Base-by-base conservation (phyloP, 2,329 filamentous ascomycete genomes). In the Zalaria obscura region DNA sequence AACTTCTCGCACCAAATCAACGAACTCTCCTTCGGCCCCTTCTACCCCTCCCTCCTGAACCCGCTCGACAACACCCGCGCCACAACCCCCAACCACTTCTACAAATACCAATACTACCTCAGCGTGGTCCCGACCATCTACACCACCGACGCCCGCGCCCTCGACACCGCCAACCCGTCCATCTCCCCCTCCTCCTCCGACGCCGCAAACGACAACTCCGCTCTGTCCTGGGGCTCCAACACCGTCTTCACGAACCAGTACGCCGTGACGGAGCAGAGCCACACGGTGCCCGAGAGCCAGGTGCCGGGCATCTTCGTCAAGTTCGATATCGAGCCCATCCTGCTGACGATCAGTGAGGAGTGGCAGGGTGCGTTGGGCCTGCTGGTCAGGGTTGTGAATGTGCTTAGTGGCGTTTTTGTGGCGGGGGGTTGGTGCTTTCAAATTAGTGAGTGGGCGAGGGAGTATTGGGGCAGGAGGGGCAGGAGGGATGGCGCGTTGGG, bases 1-100 rank as follows among this genome's bases (percentile, higher is more conserved):
- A 96, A 98, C 72, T 98, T 98, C 72, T 89, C 86, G 28, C 91
- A 98, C 67, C 80, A 94, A 61, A 78, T 98, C 67, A 88, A 83
- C 54, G 91, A 98, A 63, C 76, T 98, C 52, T 95, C 88, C 44
- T 98, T 94, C 62, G 91, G 91, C 3, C 81, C 87, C n/a, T 94
- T 88, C 67, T 96, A 95, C 66, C 89, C 91, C 1, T 85, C 81
- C 26, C 79, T 98, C 42, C 75, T 82, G 55, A 98, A 98, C 66
- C 91, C 91, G 0, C 83, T 98, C 54, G 91, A 96, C 66, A 80
- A 81, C 50, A 96, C 91, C 36, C 76, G 88, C 62, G 83, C 88
- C 54, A 64, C 70, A 3, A 89, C 83, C n/a, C 58, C 70, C 10
- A 59, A 63, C 46, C 73, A 93, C 69, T 96, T 95, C 69, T 81